A percentile compares a stretch with the other conserved stretches of the same genome.
Evolutionary conservation across 257 asterid species (phyloP).

Genomic region (Euphrasia confusa): DNA sequence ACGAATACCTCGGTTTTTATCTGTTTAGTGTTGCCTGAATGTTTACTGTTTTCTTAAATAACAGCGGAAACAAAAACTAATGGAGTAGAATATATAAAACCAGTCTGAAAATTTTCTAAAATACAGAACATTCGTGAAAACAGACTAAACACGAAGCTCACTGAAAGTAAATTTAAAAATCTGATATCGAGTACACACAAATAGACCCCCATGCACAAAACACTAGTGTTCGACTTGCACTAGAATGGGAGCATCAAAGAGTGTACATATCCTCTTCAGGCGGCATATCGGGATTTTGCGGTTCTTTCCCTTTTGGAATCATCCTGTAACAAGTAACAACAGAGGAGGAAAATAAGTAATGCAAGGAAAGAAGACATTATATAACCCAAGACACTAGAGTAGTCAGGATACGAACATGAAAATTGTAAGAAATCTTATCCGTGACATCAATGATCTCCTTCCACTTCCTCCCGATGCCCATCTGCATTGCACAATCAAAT

Average conservation of each 20-base stretch:
- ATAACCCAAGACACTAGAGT: background rate
- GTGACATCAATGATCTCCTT: slow-evolving; percentile 63
- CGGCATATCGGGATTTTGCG: slow-evolving; percentile 48
- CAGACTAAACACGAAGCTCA: background rate
- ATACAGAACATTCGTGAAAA: background rate
- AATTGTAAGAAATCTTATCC: slow-evolving; percentile 61
- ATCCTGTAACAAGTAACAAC: slow-evolving; percentile 57
- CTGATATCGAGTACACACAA: background rate
- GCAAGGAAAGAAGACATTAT: slow-evolving; percentile 12
- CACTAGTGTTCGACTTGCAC: slow-evolving; percentile 16
- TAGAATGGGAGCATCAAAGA: slow-evolving; percentile 24
- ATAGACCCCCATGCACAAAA: slow-evolving; percentile 1
- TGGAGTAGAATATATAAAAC: no score
- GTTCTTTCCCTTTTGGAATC: slow-evolving; percentile 69
- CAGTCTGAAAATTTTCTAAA: background rate
- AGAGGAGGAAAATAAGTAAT: background rate
- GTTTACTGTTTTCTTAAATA: background rate
- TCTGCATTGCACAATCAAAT: slow-evolving; percentile 39
- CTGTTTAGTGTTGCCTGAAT: background rate
- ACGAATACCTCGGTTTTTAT: slow-evolving; percentile 14
- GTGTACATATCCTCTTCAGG: slow-evolving; percentile 44
- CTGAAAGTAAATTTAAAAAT: slow-evolving; percentile 5
- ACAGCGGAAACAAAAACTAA: no score
- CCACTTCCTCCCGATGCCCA: slow-evolving; percentile 95
- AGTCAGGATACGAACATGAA: slow-evolving; percentile 46